Evolutionary conservation across 2,329 filamentous ascomycete species (phyloP).

Genomic region (Fusarium neocosmosporiellum): DNA sequence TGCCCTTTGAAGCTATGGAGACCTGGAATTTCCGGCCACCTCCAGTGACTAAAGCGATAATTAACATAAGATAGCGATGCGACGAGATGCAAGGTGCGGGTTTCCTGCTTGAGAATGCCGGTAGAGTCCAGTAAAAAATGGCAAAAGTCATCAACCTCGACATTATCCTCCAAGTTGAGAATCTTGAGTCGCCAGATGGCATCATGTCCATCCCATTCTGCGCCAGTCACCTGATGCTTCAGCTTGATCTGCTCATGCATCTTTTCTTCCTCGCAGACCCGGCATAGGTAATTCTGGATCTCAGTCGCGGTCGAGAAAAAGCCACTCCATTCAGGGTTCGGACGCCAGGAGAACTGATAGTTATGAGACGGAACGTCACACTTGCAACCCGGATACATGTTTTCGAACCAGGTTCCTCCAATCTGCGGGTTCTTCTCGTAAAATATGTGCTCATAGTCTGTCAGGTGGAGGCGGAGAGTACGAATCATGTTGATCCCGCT

Average conservation of each 20-base stretch:
- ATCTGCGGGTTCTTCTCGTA: conserved; percentile 23
- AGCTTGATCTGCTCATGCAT: conserved; percentile 3
- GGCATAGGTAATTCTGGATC: conserved; percentile 10
- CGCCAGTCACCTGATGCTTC: neutral
- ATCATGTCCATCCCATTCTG: conserved; percentile 4
- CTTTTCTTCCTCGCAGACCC: conserved; percentile 9
- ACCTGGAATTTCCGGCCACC: conserved; percentile 17
- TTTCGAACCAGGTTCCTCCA: conserved; percentile 23
- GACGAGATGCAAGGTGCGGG: too few relatives aligned
- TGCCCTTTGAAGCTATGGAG: conserved; percentile 12
- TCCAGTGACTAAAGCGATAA: conserved; percentile 9
- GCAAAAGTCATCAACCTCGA: conserved; percentile 3
- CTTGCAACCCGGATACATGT: conserved; percentile 20
- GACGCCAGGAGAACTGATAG: conserved; percentile 24
- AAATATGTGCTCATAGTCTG: conserved; percentile 8
- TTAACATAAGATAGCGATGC: neutral
- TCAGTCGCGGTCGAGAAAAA: conserved; percentile 11
- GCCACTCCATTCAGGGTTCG: conserved; percentile 9
- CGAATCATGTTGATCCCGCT: conserved; percentile 19
- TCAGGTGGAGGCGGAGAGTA: conserved; percentile 2
- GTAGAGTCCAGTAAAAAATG: conserved; percentile 10
- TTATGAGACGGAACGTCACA: conserved; percentile 25
- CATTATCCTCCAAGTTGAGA: neutral
- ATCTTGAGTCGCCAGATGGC: conserved; percentile 5
- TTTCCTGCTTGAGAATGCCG: conserved; percentile 15